Percentiles rank a stretch among this genome's conserved stretches.
phyloP scores from a whole-genome alignment of 345 rosid species.

The Eucalyptus albens region DNA sequence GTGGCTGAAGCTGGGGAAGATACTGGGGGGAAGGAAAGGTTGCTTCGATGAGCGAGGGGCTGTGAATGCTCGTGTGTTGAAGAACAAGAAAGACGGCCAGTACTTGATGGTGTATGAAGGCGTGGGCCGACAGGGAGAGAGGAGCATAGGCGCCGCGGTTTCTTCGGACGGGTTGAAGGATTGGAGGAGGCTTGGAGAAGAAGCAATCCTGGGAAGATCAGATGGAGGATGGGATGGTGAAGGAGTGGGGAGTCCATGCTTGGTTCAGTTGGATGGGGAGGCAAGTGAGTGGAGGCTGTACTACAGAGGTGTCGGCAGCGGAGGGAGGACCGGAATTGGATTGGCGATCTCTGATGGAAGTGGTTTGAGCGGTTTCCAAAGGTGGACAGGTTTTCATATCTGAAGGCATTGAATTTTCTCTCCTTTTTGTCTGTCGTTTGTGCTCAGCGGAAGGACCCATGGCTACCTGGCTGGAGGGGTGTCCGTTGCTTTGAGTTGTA shows the following conservation, averaged over 20 bases:
- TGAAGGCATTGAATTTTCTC: background rate
- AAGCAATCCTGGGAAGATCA: background rate
- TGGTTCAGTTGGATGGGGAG: conserved; percentile 25
- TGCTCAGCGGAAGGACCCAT: no score
- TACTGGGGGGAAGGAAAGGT: conserved; percentile 20
- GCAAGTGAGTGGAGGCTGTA: conserved; percentile 28
- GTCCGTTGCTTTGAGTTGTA: background rate
- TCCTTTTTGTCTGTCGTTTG: background rate
- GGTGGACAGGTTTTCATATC: conserved; percentile 14
- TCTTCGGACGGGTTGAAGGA: conserved; percentile 25
- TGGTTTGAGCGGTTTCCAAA: conserved; percentile 5
- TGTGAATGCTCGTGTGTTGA: conserved; percentile 20
- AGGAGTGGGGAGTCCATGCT: conserved; percentile 24
- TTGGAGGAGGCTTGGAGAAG: conserved; percentile 19
- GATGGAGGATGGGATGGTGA: conserved; percentile 16
- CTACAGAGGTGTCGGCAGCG: conserved; percentile 18
- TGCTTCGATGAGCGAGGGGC: conserved; percentile 27
- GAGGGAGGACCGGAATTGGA: conserved; percentile 27
- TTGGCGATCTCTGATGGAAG: conserved; percentile 26
- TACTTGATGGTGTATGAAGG: conserved; percentile 42
- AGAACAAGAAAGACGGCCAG: conserved; percentile 12
- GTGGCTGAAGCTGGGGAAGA: conserved; percentile 35
- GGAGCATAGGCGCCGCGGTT: conserved; percentile 25
- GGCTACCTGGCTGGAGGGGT: background rate
- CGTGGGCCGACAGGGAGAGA: conserved; percentile 8